phyloP scores from a whole-genome alignment of 2,329 filamentous ascomycete genomes.

The Talaromyces sp. region DNA sequence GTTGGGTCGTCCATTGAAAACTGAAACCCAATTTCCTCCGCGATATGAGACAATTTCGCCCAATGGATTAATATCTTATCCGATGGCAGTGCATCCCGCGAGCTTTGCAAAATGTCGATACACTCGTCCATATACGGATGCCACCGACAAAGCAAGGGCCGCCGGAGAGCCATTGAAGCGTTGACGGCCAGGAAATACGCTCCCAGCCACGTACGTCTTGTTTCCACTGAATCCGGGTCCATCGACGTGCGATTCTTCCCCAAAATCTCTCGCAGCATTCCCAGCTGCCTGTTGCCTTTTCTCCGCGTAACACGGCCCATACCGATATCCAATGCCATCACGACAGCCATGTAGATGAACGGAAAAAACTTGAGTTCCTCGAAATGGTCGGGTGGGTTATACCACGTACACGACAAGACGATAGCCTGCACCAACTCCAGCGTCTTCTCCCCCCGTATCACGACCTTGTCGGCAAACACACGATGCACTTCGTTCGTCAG shows the following conservation, averaged over 20 bases:
- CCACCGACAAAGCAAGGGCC: slow-evolving; percentile 55
- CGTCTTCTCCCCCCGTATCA: slow-evolving; percentile 71
- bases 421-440: slow-evolving; percentile 77
- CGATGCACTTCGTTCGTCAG: slow-evolving; percentile 66
- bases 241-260: slow-evolving; percentile 27
- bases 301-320: slow-evolving; percentile 54
- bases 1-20: slow-evolving; percentile 62
- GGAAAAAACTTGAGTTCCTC: slow-evolving; percentile 90
- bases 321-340: slow-evolving; percentile 79
- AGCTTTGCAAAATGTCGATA: slow-evolving; percentile 51
- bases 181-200: slow-evolving; percentile 58
- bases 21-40: slow-evolving; percentile 62
- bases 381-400: slow-evolving; percentile 73
- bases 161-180: slow-evolving; percentile 53
- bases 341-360: slow-evolving; percentile 70
- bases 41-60: slow-evolving; percentile 55
- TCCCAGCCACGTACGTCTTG: slow-evolving; percentile 53
- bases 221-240: slow-evolving; percentile 51
- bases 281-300: slow-evolving; percentile 24
- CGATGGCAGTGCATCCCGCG: slow-evolving; percentile 51
- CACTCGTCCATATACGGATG: slow-evolving; percentile 59
- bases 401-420: slow-evolving; percentile 73
- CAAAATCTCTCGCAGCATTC: slow-evolving; percentile 33
- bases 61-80: slow-evolving; percentile 53
- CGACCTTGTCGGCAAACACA: slow-evolving; percentile 65